Percentiles rank a stretch among this genome's conserved stretches.
Conservation (phyloP, 2,329 filamentous ascomycete genomes). For the Pestalotiopsis sp. region DNA sequence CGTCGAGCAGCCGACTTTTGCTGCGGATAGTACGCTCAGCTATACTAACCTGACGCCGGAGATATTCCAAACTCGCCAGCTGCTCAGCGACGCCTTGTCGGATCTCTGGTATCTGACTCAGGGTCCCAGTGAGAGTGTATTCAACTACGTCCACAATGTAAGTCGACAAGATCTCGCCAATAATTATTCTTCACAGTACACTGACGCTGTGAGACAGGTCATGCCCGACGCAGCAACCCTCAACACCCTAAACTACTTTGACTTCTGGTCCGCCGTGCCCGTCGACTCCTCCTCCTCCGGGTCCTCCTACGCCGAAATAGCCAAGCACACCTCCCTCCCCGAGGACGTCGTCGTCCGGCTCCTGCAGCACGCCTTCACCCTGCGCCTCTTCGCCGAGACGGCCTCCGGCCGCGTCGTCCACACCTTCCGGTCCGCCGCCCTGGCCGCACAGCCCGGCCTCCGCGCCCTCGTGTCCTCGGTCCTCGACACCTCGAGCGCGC, state of each 20-base stretch:
- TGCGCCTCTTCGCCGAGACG: slow-evolving; percentile 37
- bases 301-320: slow-evolving; percentile 41
- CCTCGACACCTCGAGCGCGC: slow-evolving; percentile 37
- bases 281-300: slow-evolving; percentile 37
- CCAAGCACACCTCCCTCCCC: slow-evolving; percentile 37
- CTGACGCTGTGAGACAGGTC: slow-evolving; percentile 25
- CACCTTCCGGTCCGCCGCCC: slow-evolving; percentile 38
- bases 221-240: slow-evolving; percentile 46
- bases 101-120: slow-evolving; percentile 33
- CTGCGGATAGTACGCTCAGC: slow-evolving; percentile 41
- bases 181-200: background rate
- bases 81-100: slow-evolving; percentile 44
- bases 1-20: slow-evolving; percentile 43
- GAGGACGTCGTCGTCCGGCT: slow-evolving; percentile 40
- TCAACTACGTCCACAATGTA: slow-evolving; percentile 43
- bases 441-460: slow-evolving; percentile 33
- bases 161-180: slow-evolving; percentile 10
- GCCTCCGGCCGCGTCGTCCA: slow-evolving; percentile 32
- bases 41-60: slow-evolving; percentile 40
- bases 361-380: slow-evolving; percentile 38
- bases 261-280: slow-evolving; percentile 54
- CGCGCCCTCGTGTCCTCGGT: slow-evolving; percentile 37
- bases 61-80: slow-evolving; percentile 45
- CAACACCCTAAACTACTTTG: slow-evolving; percentile 51
- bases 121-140: slow-evolving; percentile 28